phyloP scores from a whole-genome alignment of 176 grass and related monocot genomes.

The Bonia amplexicaulis region DNA sequence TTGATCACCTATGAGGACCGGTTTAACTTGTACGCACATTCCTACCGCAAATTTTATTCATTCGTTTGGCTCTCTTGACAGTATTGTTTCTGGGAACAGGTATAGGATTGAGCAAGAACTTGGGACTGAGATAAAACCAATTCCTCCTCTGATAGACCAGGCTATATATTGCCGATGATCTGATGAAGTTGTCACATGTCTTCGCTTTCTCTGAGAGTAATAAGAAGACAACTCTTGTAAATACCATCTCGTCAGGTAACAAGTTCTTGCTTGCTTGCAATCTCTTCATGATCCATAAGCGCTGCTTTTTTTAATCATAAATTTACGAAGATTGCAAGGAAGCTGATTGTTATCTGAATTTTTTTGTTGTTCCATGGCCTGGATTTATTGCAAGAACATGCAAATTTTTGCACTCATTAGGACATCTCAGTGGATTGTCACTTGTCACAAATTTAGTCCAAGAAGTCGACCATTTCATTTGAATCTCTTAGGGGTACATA shows the following conservation, averaged over 20 bases:
- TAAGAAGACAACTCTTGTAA: constrained; percentile 57
- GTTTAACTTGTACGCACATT: constrained; percentile 73
- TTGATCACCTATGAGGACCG: constrained; percentile 96
- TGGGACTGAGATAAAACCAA: constrained; percentile 94
- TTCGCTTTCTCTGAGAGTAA: constrained; percentile 45
- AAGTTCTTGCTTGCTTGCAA: constrained; percentile 7
- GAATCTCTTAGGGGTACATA: not conserved
- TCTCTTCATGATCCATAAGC: not conserved
- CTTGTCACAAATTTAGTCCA: not conserved
- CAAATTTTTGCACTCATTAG: not conserved
- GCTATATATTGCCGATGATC: constrained; percentile 83
- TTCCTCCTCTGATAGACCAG: constrained; percentile 92
- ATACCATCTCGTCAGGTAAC: constrained; percentile 67
- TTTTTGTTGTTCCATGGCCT: constrained; percentile 4
- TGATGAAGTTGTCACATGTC: constrained; percentile 24
- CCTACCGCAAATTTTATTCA: not conserved
- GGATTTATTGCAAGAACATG: not conserved
- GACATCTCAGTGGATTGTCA: not conserved
- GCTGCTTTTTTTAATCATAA: not conserved
- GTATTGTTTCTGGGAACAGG: constrained; percentile 40
- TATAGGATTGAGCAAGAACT: constrained; percentile 97
- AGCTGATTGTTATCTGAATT: not conserved
- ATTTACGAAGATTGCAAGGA: not conserved
- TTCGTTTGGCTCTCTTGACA: constrained; percentile 15
- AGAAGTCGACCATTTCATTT: not conserved